Evolutionary conservation across 2,329 filamentous ascomycete genomes (phyloP).

Genomic region (Fusarium devonianum): DNA sequence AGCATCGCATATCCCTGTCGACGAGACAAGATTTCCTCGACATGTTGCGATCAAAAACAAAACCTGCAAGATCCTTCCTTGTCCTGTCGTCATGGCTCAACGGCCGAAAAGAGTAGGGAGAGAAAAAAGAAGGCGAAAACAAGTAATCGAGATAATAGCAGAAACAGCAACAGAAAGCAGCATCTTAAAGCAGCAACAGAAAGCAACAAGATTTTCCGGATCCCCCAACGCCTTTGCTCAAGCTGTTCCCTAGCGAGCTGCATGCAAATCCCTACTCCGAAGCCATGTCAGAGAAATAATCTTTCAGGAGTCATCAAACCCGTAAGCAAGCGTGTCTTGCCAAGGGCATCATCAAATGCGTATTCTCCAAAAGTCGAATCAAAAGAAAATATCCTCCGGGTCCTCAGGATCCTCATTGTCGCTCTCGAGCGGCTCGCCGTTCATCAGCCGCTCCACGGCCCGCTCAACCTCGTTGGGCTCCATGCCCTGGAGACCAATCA

Average conservation of each 20-base stretch:
- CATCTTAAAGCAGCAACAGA: background rate
- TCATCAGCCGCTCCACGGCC: conserved; percentile 4
- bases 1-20: no score
- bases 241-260: background rate
- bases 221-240: background rate
- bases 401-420: background rate
- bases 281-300: no score
- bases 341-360: no score
- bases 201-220: background rate
- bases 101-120: no score
- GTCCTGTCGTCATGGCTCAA: no score
- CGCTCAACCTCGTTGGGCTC: conserved; percentile 16
- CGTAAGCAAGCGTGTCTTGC: no score
- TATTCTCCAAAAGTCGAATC: background rate
- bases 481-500: conserved; percentile 11
- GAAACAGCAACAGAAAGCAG: background rate
- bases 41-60: no score
- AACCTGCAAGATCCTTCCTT: no score
- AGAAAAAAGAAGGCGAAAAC: no score
- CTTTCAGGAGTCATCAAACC: no score
- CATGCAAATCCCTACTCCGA: background rate
- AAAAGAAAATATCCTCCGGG: background rate
- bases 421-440: background rate
- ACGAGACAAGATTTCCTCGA: no score
- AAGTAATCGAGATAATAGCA: background rate